Evolutionary conservation across 345 rosid species (phyloP).

Genomic region (Eucalyptus erythrocorys): DNA sequence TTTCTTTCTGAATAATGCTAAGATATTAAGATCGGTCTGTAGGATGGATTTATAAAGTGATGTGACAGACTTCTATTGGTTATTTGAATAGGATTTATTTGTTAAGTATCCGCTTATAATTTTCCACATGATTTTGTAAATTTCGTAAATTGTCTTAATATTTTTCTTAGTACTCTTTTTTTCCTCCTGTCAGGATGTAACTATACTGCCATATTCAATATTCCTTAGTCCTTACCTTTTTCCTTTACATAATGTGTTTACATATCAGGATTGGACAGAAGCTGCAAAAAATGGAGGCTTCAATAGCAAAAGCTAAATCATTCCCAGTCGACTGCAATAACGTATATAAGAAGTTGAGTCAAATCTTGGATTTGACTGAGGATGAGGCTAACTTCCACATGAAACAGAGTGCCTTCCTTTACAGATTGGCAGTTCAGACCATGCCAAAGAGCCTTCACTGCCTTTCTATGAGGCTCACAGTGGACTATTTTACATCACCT

Average conservation of each 20-base stretch:
- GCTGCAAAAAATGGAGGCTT: conserved; percentile 54
- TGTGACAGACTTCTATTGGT: background rate
- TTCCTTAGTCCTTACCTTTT: background rate
- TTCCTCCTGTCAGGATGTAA: background rate
- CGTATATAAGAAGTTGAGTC: conserved; percentile 89
- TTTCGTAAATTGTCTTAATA: background rate
- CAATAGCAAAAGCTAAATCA: conserved; percentile 59
- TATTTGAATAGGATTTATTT: background rate
- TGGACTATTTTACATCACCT: conserved; percentile 64
- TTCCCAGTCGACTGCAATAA: conserved; percentile 71
- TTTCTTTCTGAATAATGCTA: background rate
- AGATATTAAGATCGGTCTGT: background rate
- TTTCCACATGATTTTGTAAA: background rate
- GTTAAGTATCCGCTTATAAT: background rate
- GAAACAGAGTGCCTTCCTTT: conserved; percentile 16
- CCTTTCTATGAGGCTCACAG: conserved; percentile 79
- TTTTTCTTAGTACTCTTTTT: background rate
- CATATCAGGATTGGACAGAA: conserved; percentile 55
- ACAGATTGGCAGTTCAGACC: conserved; percentile 85
- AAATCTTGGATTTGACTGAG: conserved; percentile 77
- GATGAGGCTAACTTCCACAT: conserved; percentile 75
- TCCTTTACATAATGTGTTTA: background rate
- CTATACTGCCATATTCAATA: background rate
- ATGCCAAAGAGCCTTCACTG: conserved; percentile 96
- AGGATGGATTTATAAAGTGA: background rate